These are phyloP conservation scores for Beauveria australis DNA, from an alignment of 2,329 filamentous ascomycete species.

Conservation along the genomic window DNA sequence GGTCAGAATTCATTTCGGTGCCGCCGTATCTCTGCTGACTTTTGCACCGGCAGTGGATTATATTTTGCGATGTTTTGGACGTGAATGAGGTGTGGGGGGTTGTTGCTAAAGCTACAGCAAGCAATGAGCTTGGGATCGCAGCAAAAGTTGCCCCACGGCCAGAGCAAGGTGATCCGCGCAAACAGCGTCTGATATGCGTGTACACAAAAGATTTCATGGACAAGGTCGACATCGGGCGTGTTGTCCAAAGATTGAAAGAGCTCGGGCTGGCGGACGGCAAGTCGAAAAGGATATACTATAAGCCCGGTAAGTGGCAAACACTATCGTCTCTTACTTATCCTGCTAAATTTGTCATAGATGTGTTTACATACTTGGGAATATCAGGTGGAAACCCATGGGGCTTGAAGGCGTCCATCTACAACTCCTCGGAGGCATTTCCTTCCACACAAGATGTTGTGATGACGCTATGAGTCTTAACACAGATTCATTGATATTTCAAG, in stretches of 20 bases:
- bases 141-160: conserved; percentile 62
- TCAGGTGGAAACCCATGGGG: conserved; percentile 52
- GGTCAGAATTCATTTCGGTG: conserved; percentile 26
- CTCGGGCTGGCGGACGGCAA: conserved; percentile 48
- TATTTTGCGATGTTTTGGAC: conserved; percentile 49
- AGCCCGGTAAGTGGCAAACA: conserved; percentile 47
- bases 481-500: too few relatives aligned
- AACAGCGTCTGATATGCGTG: conserved; percentile 58
- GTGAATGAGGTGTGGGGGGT: conserved; percentile 58
- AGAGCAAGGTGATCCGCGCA: conserved; percentile 29
- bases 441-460: background rate
- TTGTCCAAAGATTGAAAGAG: conserved; percentile 53
- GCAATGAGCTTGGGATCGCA: conserved; percentile 60
- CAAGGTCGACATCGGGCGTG: conserved; percentile 57
- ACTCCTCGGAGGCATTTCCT: conserved; percentile 34
- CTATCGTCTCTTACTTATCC: background rate
- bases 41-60: conserved; percentile 55
- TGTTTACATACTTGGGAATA: conserved; percentile 59
- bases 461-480: background rate
- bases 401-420: conserved; percentile 51
- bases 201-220: conserved; percentile 73
- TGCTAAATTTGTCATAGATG: conserved; percentile 38
- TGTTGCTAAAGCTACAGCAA: conserved; percentile 58
- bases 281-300: conserved; percentile 62
- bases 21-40: background rate